phyloP scores from a whole-genome alignment of 2,329 filamentous ascomycete genomes.

The Claviceps fusiformis region DNA sequence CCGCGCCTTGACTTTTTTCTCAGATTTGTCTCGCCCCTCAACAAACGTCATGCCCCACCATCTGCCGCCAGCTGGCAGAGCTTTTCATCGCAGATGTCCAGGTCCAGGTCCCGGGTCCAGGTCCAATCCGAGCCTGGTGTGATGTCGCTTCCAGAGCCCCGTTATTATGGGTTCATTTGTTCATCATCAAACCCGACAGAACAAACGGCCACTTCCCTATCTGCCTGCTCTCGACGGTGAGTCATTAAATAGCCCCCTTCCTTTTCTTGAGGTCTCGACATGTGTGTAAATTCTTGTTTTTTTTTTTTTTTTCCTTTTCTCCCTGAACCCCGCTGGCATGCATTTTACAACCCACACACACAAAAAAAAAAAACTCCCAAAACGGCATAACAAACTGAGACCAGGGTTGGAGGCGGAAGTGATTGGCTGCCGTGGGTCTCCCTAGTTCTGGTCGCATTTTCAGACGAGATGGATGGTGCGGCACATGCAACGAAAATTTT shows the following conservation, averaged over 20 bases:
- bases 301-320: neutral
- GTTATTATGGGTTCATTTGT: neutral
- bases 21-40: conserved; percentile 5
- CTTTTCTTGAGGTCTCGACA: neutral
- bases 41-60: conserved; percentile 20
- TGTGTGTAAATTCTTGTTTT: neutral
- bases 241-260: neutral
- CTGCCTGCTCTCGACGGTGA: neutral
- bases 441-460: neutral
- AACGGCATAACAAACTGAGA: too few relatives aligned
- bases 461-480: neutral
- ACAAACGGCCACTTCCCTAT: neutral
- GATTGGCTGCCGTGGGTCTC: neutral
- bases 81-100: neutral
- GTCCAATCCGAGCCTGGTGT: neutral
- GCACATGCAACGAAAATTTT: too few relatives aligned
- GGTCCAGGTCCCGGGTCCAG: neutral
- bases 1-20: conserved; percentile 2
- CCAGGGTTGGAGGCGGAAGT: neutral
- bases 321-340: neutral
- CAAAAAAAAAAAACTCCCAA: neutral
- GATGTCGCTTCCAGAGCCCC: neutral
- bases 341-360: neutral
- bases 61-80: neutral
- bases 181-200: neutral